These are phyloP conservation scores for Leersia perrieri DNA, from an alignment of 176 grass and related monocot species.

Conservation along the genomic window DNA sequence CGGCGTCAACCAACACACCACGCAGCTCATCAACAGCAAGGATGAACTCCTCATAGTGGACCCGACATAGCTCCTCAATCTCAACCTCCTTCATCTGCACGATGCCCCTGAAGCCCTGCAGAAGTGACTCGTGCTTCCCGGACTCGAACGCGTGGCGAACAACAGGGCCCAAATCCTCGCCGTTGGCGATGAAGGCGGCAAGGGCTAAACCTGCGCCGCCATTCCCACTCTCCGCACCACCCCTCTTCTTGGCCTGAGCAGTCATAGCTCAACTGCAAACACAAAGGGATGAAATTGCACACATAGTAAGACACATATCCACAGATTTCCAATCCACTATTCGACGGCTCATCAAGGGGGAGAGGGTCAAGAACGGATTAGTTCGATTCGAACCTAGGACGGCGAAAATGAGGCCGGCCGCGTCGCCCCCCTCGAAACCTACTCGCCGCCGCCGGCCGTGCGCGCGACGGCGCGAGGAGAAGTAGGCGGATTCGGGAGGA, in stretches of 20 bases:
- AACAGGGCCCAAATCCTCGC: constrained; percentile 65
- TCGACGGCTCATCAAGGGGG: not conserved
- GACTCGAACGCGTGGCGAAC: constrained; percentile 55
- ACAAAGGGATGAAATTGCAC: not conserved
- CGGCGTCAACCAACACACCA: constrained; percentile 60
- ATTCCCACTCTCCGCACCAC: constrained; percentile 58
- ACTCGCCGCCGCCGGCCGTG: not conserved
- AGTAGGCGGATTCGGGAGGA: not conserved
- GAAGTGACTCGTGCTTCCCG: constrained; percentile 66
- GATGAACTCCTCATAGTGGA: constrained; percentile 87
- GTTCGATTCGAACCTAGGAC: not conserved
- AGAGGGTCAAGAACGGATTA: not conserved
- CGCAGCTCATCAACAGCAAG: constrained; percentile 70
- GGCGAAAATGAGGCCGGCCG: not conserved
- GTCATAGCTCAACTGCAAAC: constrained; percentile 52
- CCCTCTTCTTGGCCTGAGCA: constrained; percentile 63
- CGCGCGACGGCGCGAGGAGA: not conserved
- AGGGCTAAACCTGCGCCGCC: constrained; percentile 37
- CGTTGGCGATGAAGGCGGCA: constrained; percentile 53
- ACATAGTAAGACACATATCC: not conserved
- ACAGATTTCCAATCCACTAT: not conserved
- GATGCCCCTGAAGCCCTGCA: constrained; percentile 53
- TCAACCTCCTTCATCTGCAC: constrained; percentile 71
- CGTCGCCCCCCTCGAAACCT: not conserved
- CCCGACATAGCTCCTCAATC: constrained; percentile 73